phyloP scores from a whole-genome alignment of 2,329 filamentous ascomycete genomes.

The Pseudogymnoascus sp. region DNA sequence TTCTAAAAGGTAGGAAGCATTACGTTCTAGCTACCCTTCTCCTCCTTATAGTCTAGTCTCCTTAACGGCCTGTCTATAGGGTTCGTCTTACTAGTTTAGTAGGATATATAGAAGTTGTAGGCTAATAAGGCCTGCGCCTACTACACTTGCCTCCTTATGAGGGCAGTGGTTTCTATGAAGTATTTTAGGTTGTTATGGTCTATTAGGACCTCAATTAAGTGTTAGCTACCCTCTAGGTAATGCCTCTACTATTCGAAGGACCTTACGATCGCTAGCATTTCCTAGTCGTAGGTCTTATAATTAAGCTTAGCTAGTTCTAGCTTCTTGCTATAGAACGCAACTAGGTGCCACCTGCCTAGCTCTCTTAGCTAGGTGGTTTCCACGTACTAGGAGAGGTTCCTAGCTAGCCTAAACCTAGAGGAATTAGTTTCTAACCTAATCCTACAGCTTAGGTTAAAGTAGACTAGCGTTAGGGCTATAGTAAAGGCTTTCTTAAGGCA shows the following conservation, averaged over 20 bases:
- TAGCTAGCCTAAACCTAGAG: background rate
- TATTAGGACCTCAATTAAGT: background rate
- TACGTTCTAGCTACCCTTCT: background rate
- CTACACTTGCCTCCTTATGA: no score
- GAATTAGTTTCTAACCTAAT: background rate
- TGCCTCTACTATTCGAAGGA: slow-evolving; percentile 14
- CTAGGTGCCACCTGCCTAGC: slow-evolving; percentile 5
- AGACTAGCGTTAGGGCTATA: background rate
- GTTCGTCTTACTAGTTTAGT: background rate
- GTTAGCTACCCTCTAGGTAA: background rate
- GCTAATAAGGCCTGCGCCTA: no score
- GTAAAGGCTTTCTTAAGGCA: background rate
- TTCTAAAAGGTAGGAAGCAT: background rate
- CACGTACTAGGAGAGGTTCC: background rate
- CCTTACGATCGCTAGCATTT: slow-evolving; percentile 28
- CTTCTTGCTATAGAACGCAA: no score
- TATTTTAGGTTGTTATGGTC: slow-evolving; percentile 14
- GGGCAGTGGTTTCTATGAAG: no score
- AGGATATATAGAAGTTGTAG: no score
- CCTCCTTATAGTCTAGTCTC: background rate
- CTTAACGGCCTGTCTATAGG: background rate
- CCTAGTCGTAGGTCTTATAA: slow-evolving; percentile 31
- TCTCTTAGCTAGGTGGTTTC: background rate
- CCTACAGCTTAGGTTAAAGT: background rate
- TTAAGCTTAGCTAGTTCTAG: no score